A percentile compares a stretch with the other conserved stretches of the same genome.
These are phyloP conservation scores for Aspergillus sp. DNA, from an alignment of 2,329 filamentous ascomycete species.

Conservation along the genomic window DNA sequence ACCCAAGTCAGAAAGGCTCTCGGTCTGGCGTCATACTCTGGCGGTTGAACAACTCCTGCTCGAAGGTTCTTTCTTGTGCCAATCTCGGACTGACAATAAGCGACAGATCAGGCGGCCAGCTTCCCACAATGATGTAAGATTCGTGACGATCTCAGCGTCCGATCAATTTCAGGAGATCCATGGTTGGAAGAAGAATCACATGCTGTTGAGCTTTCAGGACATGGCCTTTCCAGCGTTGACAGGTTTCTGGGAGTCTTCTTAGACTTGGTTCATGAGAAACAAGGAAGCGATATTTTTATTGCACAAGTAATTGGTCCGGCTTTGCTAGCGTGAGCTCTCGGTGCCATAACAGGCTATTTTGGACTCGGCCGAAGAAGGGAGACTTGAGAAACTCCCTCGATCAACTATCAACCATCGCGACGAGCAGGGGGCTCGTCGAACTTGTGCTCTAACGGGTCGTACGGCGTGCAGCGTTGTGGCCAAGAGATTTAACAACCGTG, in stretches of 20 bases:
- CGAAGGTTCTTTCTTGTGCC: background rate
- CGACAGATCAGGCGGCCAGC: background rate
- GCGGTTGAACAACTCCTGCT: background rate
- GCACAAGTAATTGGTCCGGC: background rate
- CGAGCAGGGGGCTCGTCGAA: conserved; percentile 1
- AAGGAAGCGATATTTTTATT: background rate
- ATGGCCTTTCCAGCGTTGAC: background rate
- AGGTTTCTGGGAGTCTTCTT: background rate
- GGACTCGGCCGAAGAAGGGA: conserved; percentile 8
- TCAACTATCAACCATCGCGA: conserved; percentile 1
- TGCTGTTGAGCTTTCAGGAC: background rate
- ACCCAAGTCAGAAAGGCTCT: background rate
- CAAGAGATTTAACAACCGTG: conserved; percentile 11
- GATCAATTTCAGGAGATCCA: background rate
- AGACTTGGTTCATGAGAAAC: background rate
- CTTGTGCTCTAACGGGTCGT: conserved; percentile 5
- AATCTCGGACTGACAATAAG: background rate
- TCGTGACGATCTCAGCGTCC: background rate
- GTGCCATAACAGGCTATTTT: conserved; percentile 2
- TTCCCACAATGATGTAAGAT: conserved; percentile 2
- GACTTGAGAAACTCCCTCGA: background rate
- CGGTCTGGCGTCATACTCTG: conserved; percentile 10
- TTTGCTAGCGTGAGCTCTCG: conserved; percentile 1
- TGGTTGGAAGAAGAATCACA: conserved; percentile 6
- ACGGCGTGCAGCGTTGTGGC: conserved; percentile 6